Percentiles rank a stretch among this genome's conserved stretches.
Evolutionary conservation across 2,329 filamentous ascomycete species (phyloP).

Genomic region (Leptodontidium sp.): DNA sequence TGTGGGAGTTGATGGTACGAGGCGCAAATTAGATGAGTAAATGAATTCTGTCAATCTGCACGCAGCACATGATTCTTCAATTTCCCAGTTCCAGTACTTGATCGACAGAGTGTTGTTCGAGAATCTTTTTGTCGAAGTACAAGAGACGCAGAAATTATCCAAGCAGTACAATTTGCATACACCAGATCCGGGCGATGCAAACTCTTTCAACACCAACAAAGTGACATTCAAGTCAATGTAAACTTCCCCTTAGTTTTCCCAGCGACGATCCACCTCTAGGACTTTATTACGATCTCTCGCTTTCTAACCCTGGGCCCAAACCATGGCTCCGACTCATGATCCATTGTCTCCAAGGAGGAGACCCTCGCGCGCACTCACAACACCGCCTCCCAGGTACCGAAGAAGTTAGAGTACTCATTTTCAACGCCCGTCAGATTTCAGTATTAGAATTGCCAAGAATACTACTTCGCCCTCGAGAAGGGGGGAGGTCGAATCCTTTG

Average conservation of each 20-base stretch:
- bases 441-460: background rate
- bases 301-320: no score
- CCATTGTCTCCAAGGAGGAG: background rate
- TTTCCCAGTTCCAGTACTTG: background rate
- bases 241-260: no score
- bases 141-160: background rate
- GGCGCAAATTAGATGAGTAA: slow-evolving; percentile 19
- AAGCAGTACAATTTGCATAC: background rate
- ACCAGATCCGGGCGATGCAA: no score
- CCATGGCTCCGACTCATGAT: background rate
- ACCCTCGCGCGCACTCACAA: no score
- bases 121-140: background rate
- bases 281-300: no score
- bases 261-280: no score
- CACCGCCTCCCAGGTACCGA: no score
- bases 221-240: background rate
- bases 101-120: no score
- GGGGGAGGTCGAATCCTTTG: no score
- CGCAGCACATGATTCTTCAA: background rate
- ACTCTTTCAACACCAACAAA: no score
- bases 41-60: background rate
- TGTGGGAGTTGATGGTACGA: slow-evolving; percentile 4
- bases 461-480: background rate
- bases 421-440: background rate
- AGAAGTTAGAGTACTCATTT: background rate